Percentiles rank a stretch among this genome's conserved stretches.
These are phyloP conservation scores for Amorphotheca resinae DNA, from an alignment of 495 filamentous ascomycete species.

Conservation along the genomic window DNA sequence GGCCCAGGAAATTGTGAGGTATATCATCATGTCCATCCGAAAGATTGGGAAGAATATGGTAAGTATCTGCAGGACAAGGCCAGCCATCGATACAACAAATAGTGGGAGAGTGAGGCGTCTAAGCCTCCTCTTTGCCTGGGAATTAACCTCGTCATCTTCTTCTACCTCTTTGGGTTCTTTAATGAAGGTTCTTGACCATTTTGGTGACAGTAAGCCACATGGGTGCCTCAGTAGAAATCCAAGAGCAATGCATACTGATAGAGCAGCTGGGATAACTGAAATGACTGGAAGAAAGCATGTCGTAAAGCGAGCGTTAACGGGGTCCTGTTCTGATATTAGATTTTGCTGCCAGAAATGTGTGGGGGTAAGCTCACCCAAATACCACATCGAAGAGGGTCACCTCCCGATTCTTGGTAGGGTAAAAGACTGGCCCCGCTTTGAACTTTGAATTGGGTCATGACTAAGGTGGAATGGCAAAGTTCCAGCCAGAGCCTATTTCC, in stretches of 20 bases:
- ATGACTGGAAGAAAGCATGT: constrained; percentile 36
- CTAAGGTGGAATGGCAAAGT: background rate
- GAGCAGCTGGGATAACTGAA: constrained; percentile 31
- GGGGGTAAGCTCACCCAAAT: background rate
- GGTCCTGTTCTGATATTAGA: constrained; percentile 27
- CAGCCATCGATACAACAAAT: constrained; percentile 29
- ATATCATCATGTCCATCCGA: constrained; percentile 8
- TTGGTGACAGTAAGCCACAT: constrained; percentile 26
- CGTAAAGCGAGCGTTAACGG: constrained; percentile 34
- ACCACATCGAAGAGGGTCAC: background rate
- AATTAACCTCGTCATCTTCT: constrained; percentile 18
- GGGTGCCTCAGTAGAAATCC: constrained; percentile 23
- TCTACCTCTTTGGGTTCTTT: constrained; percentile 26
- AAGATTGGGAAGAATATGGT: constrained; percentile 25
- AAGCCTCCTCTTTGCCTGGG: background rate
- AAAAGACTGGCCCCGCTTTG: background rate
- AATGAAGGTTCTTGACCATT: constrained; percentile 39
- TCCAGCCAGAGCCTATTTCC: background rate
- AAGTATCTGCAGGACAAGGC: constrained; percentile 28
- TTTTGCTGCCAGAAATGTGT: background rate
- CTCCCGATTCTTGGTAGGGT: background rate
- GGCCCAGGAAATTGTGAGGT: constrained; percentile 26
- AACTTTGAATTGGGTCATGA: background rate
- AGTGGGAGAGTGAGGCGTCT: constrained; percentile 27
- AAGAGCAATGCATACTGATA: constrained; percentile 30